phyloP scores from a whole-genome alignment of 2,329 filamentous ascomycete genomes.

The Colletotrichum sp. region DNA sequence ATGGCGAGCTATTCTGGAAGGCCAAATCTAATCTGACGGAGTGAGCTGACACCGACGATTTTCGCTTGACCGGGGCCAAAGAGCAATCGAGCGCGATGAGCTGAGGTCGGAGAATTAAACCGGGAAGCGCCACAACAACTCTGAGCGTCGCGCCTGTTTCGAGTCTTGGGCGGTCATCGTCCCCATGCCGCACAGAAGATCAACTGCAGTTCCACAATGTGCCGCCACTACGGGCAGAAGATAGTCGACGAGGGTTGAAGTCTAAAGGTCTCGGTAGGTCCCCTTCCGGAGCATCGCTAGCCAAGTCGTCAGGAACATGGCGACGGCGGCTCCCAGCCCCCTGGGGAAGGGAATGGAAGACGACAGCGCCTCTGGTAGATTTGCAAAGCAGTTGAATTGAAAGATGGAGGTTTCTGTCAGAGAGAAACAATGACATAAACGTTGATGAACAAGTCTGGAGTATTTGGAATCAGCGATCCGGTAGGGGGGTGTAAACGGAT shows the following conservation, averaged over 20 bases:
- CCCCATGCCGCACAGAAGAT: background rate
- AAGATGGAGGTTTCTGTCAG: background rate
- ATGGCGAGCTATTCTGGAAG: background rate
- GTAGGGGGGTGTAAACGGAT: background rate
- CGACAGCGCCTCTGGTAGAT: background rate
- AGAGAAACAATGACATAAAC: background rate
- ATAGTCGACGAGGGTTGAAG: background rate
- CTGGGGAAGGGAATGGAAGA: background rate
- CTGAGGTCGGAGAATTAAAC: constrained; percentile 10
- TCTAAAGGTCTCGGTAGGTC: background rate
- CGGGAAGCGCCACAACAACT: background rate
- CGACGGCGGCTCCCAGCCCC: background rate
- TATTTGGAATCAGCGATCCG: constrained; percentile 3
- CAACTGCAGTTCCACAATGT: background rate
- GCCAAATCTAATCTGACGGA: background rate
- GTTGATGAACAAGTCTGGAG: background rate
- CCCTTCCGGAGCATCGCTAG: background rate
- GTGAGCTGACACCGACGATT: background rate
- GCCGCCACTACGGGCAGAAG: background rate
- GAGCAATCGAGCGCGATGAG: background rate
- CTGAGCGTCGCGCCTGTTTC: background rate
- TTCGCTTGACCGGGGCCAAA: background rate
- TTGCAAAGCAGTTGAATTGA: background rate
- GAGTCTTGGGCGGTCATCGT: background rate
- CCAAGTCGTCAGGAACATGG: background rate